These are phyloP conservation scores for Lycium ferocissimum DNA, from an alignment of 257 asterid genomes.

Conservation along the genomic window DNA sequence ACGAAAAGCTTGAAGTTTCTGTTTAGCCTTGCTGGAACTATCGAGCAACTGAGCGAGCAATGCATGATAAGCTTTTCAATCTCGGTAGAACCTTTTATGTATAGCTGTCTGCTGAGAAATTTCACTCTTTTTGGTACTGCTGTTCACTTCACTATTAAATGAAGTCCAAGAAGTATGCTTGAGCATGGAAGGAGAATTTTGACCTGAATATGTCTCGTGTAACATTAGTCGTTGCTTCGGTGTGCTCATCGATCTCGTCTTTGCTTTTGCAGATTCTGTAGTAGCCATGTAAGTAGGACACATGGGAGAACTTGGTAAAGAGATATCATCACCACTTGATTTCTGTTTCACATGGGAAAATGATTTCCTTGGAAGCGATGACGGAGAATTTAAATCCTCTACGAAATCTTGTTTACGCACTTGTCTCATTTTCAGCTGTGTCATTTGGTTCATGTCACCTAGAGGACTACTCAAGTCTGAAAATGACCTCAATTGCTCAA, in stretches of 20 bases:
- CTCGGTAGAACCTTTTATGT: constrained; percentile 37
- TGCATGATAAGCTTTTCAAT: constrained; percentile 17
- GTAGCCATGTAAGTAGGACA: constrained; percentile 83
- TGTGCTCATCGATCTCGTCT: constrained; percentile 74
- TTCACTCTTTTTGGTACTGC: constrained; percentile 49
- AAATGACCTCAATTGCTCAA: constrained; percentile 45
- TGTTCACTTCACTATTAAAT: constrained; percentile 47
- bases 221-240: constrained; percentile 71
- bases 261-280: constrained; percentile 89
- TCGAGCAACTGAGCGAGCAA: neutral
- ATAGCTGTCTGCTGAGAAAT: constrained; percentile 47
- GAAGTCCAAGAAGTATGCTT: constrained; percentile 62
- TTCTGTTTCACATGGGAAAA: constrained; percentile 61
- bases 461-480: constrained; percentile 44
- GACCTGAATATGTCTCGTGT: constrained; percentile 63
- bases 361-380: constrained; percentile 72
- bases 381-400: constrained; percentile 56
- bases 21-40: neutral
- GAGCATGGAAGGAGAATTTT: constrained; percentile 62
- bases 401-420: constrained; percentile 44
- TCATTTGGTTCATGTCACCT: constrained; percentile 40
- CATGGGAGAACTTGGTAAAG: constrained; percentile 64
- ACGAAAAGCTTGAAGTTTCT: neutral
- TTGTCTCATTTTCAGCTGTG: constrained; percentile 48
- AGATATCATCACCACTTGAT: constrained; percentile 60